Base-by-base conservation (phyloP, 352 stramenopile genomes). In the Blastocystis sp. region DNA sequence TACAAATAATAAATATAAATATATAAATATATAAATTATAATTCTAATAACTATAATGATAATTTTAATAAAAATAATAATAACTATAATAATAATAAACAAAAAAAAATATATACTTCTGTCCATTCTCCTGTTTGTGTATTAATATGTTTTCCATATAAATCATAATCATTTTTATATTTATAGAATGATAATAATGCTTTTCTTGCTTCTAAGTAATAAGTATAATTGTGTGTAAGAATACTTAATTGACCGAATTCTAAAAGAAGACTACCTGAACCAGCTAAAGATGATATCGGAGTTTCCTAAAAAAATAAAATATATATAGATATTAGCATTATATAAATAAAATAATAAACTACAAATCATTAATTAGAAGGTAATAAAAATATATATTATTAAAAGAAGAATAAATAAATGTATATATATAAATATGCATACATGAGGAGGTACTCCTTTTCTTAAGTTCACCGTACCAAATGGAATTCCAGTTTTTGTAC, bases 391-490 rank as follows among this genome's bases (percentile, higher is more conserved):
- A n/a, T n/a, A n/a, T n/a, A n/a, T n/a, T n/a, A n/a, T n/a, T n/a
- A n/a, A n/a, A n/a, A n/a, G n/a, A n/a, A n/a, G n/a, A n/a, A n/a
- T n/a, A n/a, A n/a, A n/a, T n/a, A n/a, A n/a, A n/a, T n/a, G n/a
- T n/a, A n/a, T n/a, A n/a, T n/a, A n/a, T n/a, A n/a, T n/a, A n/a
- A n/a, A 18, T 13, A 46, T 9, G 34, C 69, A 25, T n/a, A 67
- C 25, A 16, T 72, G 79, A 18, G 67, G 62, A 0, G 87, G 88
- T 21, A 96, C 79, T 13, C 81, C 81, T 49, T 69, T 42, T 2
- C 81, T 67, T 19, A 98, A 68, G 67, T 98, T 95, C n/a, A 98
- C 76, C 4, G 83, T 88, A 31, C 93, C 85, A 54, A 89, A 91
- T 0, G 90, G 88, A 37, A 96, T 83, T 0, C 69, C 72, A n/a